Evolutionary conservation across 176 grass and related monocot genomes (phyloP), one percentile per base, ranked within the genome.

Genomic region (Triticum timopheevii): DNA sequence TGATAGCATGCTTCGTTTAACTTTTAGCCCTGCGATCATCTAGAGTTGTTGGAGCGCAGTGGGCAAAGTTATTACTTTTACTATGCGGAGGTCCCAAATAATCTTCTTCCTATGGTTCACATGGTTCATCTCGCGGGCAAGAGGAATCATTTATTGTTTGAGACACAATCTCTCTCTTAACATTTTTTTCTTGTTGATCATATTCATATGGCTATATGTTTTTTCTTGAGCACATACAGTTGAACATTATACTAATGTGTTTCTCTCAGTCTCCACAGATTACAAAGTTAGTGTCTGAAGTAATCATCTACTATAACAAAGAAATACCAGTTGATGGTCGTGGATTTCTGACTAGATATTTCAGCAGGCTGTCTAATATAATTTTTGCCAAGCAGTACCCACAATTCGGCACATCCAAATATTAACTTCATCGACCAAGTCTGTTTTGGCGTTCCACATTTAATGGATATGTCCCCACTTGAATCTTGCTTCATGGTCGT

Each of bases 11-110:
- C 50, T 68, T 13, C 19, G 11, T 38, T 64, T 81, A 67, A 61
- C 42, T 52, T 92, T 77, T 87, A 99, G 97, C 94, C 94, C 47
- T 96, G 97, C 87, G 96, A 99, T 90, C 97, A 99, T 88, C 97
- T 94, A 27, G 36, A 39, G 36, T 8, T 39, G 36, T 39, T 39
- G 8, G 36, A 39, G 36, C 36, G 36, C 36, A 39, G 36, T 39
- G 36, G 36, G 36, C 36, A 39, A 39, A 39, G 36, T 39, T 39
- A 8, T 39, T 39, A 39, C 36, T 39, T 39, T 39, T 39, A 39
- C 36, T 39, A 39, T 39, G 36, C 6, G 36, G 36, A 39, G 36
- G 36, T 39, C 36, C 36, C 36, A 39, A 39, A 39, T 6, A 39
- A 39, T 39, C 36, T 39, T 35, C 34, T 35, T 35, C 34, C 34